Evolutionary conservation across 2,329 filamentous ascomycete genomes (phyloP).

Genomic region (Cytospora piceae): DNA sequence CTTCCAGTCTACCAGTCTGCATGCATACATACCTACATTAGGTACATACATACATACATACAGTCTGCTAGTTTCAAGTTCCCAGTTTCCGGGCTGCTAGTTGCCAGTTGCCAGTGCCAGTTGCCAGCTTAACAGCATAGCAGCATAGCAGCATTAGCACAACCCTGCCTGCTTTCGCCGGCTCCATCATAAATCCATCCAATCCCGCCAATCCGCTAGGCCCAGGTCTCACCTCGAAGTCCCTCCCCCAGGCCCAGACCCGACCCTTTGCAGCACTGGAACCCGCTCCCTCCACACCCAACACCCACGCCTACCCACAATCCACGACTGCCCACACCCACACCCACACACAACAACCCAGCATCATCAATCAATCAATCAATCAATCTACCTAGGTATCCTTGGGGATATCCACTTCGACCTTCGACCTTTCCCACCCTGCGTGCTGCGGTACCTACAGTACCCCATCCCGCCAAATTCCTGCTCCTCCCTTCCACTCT

Average conservation of each 20-base stretch:
- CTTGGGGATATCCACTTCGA: background rate
- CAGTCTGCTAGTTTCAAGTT: background rate
- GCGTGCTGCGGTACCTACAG: slow-evolving; percentile 9
- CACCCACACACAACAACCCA: background rate
- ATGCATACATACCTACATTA: no score
- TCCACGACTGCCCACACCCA: background rate
- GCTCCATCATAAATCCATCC: background rate
- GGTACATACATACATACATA: no score
- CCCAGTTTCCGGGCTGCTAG: background rate
- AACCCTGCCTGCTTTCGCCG: background rate
- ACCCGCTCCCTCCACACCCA: slow-evolving; percentile 18
- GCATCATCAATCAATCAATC: background rate
- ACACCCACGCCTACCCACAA: background rate
- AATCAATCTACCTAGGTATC: background rate
- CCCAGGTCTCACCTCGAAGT: background rate
- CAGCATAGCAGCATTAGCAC: background rate
- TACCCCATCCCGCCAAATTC: slow-evolving; percentile 29
- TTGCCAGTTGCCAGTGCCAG: background rate
- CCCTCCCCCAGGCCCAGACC: background rate
- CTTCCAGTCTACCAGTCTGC: background rate
- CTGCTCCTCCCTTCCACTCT: slow-evolving; percentile 23
- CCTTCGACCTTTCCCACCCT: slow-evolving; percentile 1
- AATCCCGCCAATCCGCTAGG: background rate
- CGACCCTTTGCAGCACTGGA: slow-evolving; percentile 8
- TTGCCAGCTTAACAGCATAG: background rate